Evolutionary conservation across 2,329 filamentous ascomycete species (phyloP), one percentile per base, ranked within the genome.

Genomic region (Monosporascus sp.): DNA sequence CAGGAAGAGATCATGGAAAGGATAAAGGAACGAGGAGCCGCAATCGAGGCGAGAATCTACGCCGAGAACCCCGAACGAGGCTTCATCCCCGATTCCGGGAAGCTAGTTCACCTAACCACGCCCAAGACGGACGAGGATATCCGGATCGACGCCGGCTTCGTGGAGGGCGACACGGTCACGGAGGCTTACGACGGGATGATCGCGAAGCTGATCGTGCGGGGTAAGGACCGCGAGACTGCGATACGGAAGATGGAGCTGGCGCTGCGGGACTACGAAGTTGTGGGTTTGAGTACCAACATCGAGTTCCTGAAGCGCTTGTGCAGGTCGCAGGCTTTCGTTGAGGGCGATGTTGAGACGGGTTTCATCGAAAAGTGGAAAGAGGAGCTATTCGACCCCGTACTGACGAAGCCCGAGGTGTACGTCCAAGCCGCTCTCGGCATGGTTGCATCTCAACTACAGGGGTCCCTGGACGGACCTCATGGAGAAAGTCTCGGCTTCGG

Each of bases 181-280:
- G 90, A 93, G 54, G 89, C 94, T 51, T 99, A 99, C 70, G 94
- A 99, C 63, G 94, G 94, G 27, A 99, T 99, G 94, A 96, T 99
- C 60, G 90, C 94, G 45, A 99, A 99, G 73, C 81, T 99, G 50
- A 99, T 99, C 62, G 90, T 97, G 6, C 83, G 89, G 53, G 94
- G 89, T 1, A 81, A 83, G 17, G 87, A 87, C 52, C 82, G 94
- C 55, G 82, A 88, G 66, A 87, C 88, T 25, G 90, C 92, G 3
- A 87, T 99, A 48, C 85, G 89, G 54, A 95, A 90, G 69, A 78
- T 99, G 54, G 83, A 85, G 38, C 77, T 85, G 4, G 92, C 94
- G 1, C 75, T 99, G 11, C 87, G 90, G 59, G 81, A 90, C 47
- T 99, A 97, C 66, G 90, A 99, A 71, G 85, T 99, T 11, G 94